Evolutionary conservation across 2,329 filamentous ascomycete species (phyloP), one percentile per base, ranked within the genome.

Genomic region (Aspergillus terreus): DNA sequence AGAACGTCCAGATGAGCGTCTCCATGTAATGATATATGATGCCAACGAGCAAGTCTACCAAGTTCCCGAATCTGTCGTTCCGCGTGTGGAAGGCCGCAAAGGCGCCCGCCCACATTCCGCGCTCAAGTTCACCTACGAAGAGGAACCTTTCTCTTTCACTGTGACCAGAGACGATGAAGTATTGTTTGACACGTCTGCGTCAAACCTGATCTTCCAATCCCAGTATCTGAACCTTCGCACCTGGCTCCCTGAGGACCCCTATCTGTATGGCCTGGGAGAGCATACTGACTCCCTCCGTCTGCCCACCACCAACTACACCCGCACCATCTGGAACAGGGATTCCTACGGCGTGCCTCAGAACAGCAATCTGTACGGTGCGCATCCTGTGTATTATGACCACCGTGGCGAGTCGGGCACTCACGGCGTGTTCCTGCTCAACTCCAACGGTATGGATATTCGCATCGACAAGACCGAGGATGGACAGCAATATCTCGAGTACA

Each of bases 261-360:
- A 87, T 60, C 73, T 94, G 5, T 94, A 94, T 64, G 89, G 90
- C 0, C 77, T 92, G 2, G 89, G 89, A 33, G 88, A 92, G 70
- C 86, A 90, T 65, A 85, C 82, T 2, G 88, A 92, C 59, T 76
- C 83, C 1, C 83, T 90, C 62, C 79, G 81, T 44, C 75, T 91
- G 52, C 83, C 84, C 55, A 86, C 82, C 0, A 83, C 80, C 30
- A 81, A 87, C 68, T 88, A 88, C 66, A 84, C 82, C 32, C 81
- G 87, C 36, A 88, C 86, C 0, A 66, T 90, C 3, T 89, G 85
- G 81, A 84, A 83, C 46, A 78, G 84, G 11, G 87, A 90, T 69
- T 77, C 85, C 1, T 87, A 84, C 55, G 70, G 71, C 1, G 75
- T 84, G 0, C 86, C 86, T 0, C 67, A 75, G 1, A 80, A 80